Percentiles rank a stretch among this genome's conserved stretches.
These are phyloP conservation scores for Dictyostelium capitatum DNA, from an alignment of 78 protist genomes.

Conservation along the genomic window DNA sequence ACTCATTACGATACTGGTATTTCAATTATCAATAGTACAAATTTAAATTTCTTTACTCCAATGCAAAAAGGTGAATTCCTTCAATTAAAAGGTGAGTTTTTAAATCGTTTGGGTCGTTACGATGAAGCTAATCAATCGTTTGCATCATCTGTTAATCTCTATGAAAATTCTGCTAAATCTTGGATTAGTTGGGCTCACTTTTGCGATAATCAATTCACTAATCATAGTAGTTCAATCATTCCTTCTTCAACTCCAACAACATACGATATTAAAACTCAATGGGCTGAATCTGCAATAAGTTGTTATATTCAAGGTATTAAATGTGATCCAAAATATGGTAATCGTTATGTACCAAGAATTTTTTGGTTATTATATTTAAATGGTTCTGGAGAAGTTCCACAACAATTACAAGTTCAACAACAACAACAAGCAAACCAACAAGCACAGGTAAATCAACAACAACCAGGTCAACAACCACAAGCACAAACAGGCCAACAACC, in stretches of 20 bases:
- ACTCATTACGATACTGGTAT: slow-evolving; percentile 80
- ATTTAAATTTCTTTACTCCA: slow-evolving; percentile 60
- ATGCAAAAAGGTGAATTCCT: slow-evolving; percentile 74
- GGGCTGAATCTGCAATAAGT: slow-evolving; percentile 59
- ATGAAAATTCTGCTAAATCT: slow-evolving; percentile 79
- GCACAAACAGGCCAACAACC: background rate
- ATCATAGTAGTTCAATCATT: background rate
- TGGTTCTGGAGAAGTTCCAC: slow-evolving; percentile 74
- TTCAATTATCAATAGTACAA: slow-evolving; percentile 77
- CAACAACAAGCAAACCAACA: background rate
- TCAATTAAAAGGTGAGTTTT: slow-evolving; percentile 83
- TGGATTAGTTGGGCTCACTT: slow-evolving; percentile 88
- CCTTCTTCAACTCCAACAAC: background rate
- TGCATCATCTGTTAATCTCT: slow-evolving; percentile 66
- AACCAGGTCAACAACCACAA: background rate
- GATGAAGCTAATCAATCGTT: slow-evolving; percentile 87
- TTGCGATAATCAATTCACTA: slow-evolving; percentile 82
- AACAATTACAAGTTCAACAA: background rate
- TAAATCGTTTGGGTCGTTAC: slow-evolving; percentile 27
- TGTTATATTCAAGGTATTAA: slow-evolving; percentile 64
- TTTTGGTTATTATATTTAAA: slow-evolving; percentile 64
- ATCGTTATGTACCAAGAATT: slow-evolving; percentile 10
- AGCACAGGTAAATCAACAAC: background rate
- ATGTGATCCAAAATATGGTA: slow-evolving; percentile 59
- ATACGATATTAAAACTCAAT: slow-evolving; percentile 32